Evolutionary conservation across 1,284 basidiomycete species (phyloP), one percentile per base, ranked within the genome.

Genomic region (Apiotrichum mycotoxinovorans): DNA sequence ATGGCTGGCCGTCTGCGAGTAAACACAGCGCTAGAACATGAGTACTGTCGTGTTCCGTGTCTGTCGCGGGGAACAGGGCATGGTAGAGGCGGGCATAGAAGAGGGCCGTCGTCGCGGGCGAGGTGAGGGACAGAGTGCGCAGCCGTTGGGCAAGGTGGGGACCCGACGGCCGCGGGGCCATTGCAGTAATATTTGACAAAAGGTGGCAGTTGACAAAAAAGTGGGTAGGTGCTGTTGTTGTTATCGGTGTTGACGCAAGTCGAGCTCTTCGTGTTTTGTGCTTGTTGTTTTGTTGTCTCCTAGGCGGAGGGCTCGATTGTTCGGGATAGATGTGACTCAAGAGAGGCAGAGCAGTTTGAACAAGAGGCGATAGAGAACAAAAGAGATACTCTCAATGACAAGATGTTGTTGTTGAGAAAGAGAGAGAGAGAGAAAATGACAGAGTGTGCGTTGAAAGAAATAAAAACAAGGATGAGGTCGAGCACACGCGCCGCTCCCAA

Each of bases 11-110:
- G 62, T 85, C 81, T 14, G 82, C 83, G 46, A 94, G 81, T 56
- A 92, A 83, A 41, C 86, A 83, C 43, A 84, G 85, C 62, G 89
- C 88, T 78, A 90, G 89, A 33, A 91, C 81, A 79, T 93, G 90
- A 54, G 88, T 83, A 63, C 88, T 84, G 73, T 91, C 88, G 72
- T 92, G 90, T 71, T 85, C 86, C 40, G 77, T 75, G 0, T 66
- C 59, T 3, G 61, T 62, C 15, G 67, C 62, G 4, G 70, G 70
- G n/a, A 64, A 66, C 34, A 76, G 52, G 0, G 69, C 62, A 43
- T 67, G 59, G 50, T 68, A 73, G 44, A 74, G 50, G 20, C 67
- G 59, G 10, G 74, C 69, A 57, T 73, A 76, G 65, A 77, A 73
- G 17, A 75, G 57, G 3, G 71, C 65, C 1, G 74, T 68, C 1